phyloP scores from a whole-genome alignment of 441 rosid species.

The Kokia cookei region DNA sequence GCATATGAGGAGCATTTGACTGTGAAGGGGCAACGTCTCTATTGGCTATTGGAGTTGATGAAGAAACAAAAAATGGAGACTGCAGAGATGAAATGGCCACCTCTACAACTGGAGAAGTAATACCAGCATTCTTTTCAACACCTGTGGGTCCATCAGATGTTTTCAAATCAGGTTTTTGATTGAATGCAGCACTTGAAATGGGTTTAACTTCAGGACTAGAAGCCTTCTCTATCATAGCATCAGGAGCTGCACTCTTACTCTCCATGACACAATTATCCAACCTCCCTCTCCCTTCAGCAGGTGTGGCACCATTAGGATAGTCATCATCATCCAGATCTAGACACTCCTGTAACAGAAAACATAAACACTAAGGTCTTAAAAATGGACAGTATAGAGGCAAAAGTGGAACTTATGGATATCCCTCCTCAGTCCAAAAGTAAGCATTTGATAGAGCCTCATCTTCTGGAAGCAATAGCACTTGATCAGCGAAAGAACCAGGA shows the following conservation, averaged over 20 bases:
- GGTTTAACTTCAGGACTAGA: conserved; percentile 26
- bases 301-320: conserved; percentile 16
- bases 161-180: conserved; percentile 26
- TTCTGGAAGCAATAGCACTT: neutral
- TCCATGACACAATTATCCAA: conserved; percentile 17
- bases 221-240: conserved; percentile 28
- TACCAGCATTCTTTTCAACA: conserved; percentile 29
- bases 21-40: conserved; percentile 16
- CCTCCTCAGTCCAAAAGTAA: neutral
- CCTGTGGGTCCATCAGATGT: conserved; percentile 25
- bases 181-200: conserved; percentile 18
- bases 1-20: conserved; percentile 14
- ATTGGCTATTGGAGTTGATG: conserved; percentile 22
- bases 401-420: neutral
- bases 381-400: neutral
- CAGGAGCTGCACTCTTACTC: conserved; percentile 25
- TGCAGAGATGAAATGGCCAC: conserved; percentile 27
- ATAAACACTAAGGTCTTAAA: neutral
- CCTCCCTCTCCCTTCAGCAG: conserved; percentile 32
- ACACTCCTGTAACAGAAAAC: conserved; percentile 41
- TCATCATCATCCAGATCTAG: conserved; percentile 74
- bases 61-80: conserved; percentile 23
- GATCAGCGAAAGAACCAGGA: neutral
- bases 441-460: neutral
- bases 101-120: conserved; percentile 20